Evolutionary conservation across 2,329 filamentous ascomycete species (phyloP), one percentile per base, ranked within the genome.

Genomic region (Lasiodiplodia gonubiensis): DNA sequence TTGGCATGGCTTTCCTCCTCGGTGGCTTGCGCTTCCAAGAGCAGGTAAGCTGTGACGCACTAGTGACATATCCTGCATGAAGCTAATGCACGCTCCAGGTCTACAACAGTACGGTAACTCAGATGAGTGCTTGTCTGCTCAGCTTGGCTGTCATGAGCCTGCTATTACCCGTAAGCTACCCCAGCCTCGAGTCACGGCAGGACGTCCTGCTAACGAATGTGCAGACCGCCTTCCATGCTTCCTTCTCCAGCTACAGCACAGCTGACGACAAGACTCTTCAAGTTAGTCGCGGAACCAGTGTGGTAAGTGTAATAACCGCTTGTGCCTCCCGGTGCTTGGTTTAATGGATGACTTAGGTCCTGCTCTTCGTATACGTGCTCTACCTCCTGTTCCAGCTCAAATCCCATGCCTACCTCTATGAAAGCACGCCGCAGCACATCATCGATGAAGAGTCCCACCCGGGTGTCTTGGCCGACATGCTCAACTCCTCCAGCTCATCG

Each of bases 61-160:
- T 33, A 37, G 69, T 81, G 72, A 49, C 33, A 11, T 21, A 27
- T 39, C 3, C 30, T 46, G 12, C 37, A 59, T 25, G 48, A 23
- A 54, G 67, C 72, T 74, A 69, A 75, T 67, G 42, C 11, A 30
- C 8, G 46, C 37, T 12, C 0, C 65, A 91, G 87, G 90, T 97
- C 70, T 97, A 97, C 81, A 97, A 97, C 81, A 95, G 89, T 80
- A 97, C 92, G 25, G 92, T 97, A 68, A 97, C 93, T 0, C 93
- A 97, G 78, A 97, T 97, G 92, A 97, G 93, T 77, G 94, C 94
- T 63, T 97, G 93, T 81, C 84, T 97, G 72, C 86, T 97, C 72
- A 96, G 92, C 83, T 80, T 97, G 79, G 94, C 92, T 75, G 94
- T 97, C 69, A 94, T 92, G 80, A 97, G 93, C 82, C 84, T 97